phyloP scores from a whole-genome alignment of 1,284 basidiomycete genomes.

The Microbotryomycetes sp. region DNA sequence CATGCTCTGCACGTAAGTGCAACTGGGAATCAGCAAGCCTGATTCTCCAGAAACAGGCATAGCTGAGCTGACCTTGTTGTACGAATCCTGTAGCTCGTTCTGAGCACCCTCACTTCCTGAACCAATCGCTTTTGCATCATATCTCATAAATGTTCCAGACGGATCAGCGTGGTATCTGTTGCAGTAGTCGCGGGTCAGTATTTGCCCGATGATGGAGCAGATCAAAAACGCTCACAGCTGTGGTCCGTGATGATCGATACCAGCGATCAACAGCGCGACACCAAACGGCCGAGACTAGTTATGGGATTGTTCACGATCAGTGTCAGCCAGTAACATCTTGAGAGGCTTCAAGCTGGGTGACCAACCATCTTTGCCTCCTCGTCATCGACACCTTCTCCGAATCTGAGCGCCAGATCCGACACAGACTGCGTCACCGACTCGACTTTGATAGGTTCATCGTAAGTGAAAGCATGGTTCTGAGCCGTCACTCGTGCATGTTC shows the following conservation, averaged over 20 bases:
- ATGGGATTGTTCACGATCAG: background rate
- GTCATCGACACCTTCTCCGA: conserved; percentile 84
- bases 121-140: conserved; percentile 97
- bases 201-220: background rate
- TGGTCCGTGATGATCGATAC: conserved; percentile 91
- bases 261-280: conserved; percentile 93
- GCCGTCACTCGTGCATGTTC: conserved; percentile 97
- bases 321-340: background rate
- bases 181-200: conserved; percentile 20
- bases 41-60: background rate
- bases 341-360: conserved; percentile 5
- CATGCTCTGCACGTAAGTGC: conserved; percentile 64
- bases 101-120: conserved; percentile 97
- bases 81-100: conserved; percentile 93
- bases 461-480: conserved; percentile 87
- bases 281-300: conserved; percentile 88
- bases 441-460: conserved; percentile 94
- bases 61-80: conserved; percentile 70
- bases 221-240: conserved; percentile 61
- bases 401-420: conserved; percentile 92
- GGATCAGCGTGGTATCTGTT: conserved; percentile 92
- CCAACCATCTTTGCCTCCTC: conserved; percentile 92
- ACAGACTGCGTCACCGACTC: conserved; percentile 97
- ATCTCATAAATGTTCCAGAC: conserved; percentile 95
- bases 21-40: background rate